Conservation (phyloP, 371 early-diverging fungal genomes). For the Saksenaea oblongispora region DNA sequence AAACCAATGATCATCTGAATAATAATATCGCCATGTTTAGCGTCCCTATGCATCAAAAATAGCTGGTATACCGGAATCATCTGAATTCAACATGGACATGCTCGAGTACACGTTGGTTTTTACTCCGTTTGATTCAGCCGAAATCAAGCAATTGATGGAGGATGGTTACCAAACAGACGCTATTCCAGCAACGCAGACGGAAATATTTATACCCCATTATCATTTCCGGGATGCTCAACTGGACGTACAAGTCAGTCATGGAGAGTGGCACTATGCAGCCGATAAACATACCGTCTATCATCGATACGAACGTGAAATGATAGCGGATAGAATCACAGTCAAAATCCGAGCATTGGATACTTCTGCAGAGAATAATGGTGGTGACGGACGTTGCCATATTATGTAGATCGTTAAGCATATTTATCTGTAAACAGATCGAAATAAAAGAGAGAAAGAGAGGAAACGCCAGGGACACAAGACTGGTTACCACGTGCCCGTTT, state of each 20-base stretch:
- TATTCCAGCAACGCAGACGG: conserved; percentile 40
- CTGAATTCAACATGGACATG: conserved; percentile 59
- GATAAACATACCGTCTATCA: conserved; percentile 70
- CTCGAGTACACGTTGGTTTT: conserved; percentile 64
- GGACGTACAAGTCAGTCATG: conserved; percentile 61
- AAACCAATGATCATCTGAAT: not conserved
- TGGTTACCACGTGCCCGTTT: not conserved
- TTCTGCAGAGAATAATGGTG: not conserved
- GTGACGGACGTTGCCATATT: not conserved
- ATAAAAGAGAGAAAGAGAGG: not conserved
- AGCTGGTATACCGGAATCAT: conserved; percentile 66
- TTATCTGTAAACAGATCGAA: not conserved
- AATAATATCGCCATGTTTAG: conserved; percentile 18
- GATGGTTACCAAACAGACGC: conserved; percentile 12
- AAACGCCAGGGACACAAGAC: not conserved
- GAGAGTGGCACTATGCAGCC: conserved; percentile 66
- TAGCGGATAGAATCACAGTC: not conserved
- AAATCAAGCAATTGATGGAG: conserved; percentile 4
- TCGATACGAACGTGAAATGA: conserved; percentile 7
- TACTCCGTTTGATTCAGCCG: conserved; percentile 18
- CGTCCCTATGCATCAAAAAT: conserved; percentile 83
- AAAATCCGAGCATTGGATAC: not conserved
- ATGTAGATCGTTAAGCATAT: not conserved
- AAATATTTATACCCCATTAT: conserved; percentile 73
- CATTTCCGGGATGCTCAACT: conserved; percentile 59